Evolutionary conservation across 1,139 yeast genomes (phyloP), one percentile per base, ranked within the genome.

Genomic region (Saccharomyces hybrid): DNA sequence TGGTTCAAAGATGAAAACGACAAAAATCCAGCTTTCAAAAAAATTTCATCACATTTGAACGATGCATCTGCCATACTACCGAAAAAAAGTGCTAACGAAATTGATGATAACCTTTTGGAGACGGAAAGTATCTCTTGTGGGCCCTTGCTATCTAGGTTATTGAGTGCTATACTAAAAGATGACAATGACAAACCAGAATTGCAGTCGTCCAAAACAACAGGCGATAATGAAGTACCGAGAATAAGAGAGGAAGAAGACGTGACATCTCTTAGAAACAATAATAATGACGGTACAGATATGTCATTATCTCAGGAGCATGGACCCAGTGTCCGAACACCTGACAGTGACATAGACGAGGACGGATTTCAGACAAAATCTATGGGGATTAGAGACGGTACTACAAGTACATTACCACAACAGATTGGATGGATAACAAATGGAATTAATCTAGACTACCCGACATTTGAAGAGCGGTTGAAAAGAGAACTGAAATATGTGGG

Each of bases 401-500:
- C 78, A 14, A 70, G 78, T 28, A 70, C 76, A 0, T 59, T 76
- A 38, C 75, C 75, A 1, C 77, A 75, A 52, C 79, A 77, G 51
- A 76, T 70, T 54, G 77, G 77, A 8, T 76, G 81, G 81, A 75
- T 75, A 57, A 73, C 77, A 14, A 69, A 76, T 26, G 71, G 76
- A 46, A 70, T 76, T 9, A 76, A 76, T 53, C 72, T 83, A 1
- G 97, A 90, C 66, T 93, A 88, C 69, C 79, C 79, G 50, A 80
- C 93, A 0, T 78, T 93, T 47, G 99, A 93, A 66, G 97, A 93
- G 60, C 74, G 98, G 47, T 73, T 95, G 54, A 86, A 88, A 67
- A 77, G 96, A 48, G 99, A 95, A 69, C 76, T 95, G 62, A 84
- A 87, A 62, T 90, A 87, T 66, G 90, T 93, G 57, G 99, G 99